These are phyloP conservation scores for Trichoderma breve DNA, from an alignment of 2,329 filamentous ascomycete species.

Conservation along the genomic window DNA sequence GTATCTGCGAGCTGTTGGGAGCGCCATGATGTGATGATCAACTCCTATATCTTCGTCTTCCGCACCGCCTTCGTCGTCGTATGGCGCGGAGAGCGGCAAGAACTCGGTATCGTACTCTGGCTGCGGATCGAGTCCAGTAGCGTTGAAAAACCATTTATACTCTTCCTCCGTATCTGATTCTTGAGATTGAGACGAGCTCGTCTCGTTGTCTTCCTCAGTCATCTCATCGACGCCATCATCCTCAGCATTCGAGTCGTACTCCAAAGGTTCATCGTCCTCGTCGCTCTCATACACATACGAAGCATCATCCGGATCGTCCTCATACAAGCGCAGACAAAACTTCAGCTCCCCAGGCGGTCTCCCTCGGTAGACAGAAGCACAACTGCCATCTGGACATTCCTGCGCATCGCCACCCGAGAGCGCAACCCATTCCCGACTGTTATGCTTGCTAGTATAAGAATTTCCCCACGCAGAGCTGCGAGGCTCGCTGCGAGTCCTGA, in stretches of 20 bases:
- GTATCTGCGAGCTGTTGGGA: conserved; percentile 7
- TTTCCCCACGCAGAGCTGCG: conserved; percentile 22
- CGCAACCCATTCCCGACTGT: conserved; percentile 4
- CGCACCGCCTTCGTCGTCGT: conserved; percentile 5
- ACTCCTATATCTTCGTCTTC: conserved; percentile 1
- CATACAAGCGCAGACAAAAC: background rate
- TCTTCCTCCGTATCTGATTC: background rate
- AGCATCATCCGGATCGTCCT: background rate
- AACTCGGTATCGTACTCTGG: conserved; percentile 6
- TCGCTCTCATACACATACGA: conserved; percentile 11
- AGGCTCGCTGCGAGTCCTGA: conserved; percentile 25
- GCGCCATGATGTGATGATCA: background rate
- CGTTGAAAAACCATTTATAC: background rate
- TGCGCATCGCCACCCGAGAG: background rate
- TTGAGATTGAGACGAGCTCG: background rate
- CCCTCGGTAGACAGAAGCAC: conserved; percentile 18
- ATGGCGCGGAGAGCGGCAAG: conserved; percentile 9
- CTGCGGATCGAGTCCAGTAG: background rate
- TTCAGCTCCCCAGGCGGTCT: background rate
- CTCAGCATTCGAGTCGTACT: conserved; percentile 11
- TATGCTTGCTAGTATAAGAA: background rate
- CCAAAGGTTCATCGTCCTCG: background rate
- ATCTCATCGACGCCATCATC: background rate
- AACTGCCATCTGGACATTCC: conserved; percentile 12
- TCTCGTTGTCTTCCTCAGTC: background rate